phyloP scores from a whole-genome alignment of 2,329 filamentous ascomycete genomes.

The Cordyceps javanica region DNA sequence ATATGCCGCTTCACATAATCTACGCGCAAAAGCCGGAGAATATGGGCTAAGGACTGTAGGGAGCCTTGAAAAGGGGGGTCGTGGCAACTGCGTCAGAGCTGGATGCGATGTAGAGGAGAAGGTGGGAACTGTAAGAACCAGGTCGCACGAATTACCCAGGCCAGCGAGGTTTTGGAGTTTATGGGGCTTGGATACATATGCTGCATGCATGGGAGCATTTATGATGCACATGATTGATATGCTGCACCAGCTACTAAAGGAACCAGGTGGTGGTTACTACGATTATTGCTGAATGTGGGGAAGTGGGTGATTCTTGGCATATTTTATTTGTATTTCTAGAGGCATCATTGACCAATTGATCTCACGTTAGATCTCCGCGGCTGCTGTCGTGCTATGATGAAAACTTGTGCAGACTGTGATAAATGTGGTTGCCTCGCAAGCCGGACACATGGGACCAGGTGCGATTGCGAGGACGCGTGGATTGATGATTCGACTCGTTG shows the following conservation, averaged over 20 bases:
- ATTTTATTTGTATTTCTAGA: neutral
- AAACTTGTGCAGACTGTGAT: too few species aligned
- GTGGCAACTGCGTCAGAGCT: neutral
- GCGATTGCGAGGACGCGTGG: too few species aligned
- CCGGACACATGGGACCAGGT: too few species aligned
- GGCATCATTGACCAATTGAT: neutral
- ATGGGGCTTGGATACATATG: neutral
- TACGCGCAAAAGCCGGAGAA: conserved; percentile 45
- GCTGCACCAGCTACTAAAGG: neutral
- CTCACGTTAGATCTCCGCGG: neutral
- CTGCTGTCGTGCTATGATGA: too few species aligned
- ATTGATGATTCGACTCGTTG: too few species aligned
- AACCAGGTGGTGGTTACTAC: neutral
- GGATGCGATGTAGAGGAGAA: neutral
- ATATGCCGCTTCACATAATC: conserved; percentile 51
- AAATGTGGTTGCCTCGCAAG: too few species aligned
- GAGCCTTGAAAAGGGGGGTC: neutral
- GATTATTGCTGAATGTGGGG: neutral
- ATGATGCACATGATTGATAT: neutral
- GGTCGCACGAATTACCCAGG: neutral
- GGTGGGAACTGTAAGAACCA: neutral
- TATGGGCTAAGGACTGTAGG: neutral
- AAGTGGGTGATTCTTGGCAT: neutral
- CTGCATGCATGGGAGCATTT: neutral
- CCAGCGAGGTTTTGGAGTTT: neutral